These are phyloP conservation scores for Fonsecaea erecta DNA, from an alignment of 2,329 filamentous ascomycete species.

Conservation along the genomic window DNA sequence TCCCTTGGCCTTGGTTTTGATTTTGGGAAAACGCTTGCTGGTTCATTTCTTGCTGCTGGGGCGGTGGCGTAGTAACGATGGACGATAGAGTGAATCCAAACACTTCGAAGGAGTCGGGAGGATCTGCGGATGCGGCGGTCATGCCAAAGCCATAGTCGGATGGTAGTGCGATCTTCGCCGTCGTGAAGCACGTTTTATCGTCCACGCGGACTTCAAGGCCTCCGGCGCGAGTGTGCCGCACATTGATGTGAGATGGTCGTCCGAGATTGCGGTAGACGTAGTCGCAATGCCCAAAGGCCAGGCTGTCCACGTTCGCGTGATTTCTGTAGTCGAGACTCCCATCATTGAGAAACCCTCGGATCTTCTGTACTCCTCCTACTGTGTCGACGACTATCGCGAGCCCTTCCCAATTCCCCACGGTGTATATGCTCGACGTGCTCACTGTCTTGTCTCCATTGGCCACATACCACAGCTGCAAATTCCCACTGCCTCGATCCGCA, in stretches of 20 bases:
- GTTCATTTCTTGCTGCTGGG: constrained; percentile 42
- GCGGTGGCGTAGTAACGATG: constrained; percentile 38
- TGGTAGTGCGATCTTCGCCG: constrained; percentile 70
- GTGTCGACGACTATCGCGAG: constrained; percentile 84
- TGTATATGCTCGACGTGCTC: constrained; percentile 79
- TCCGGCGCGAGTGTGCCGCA: constrained; percentile 65
- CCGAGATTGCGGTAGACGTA: constrained; percentile 92
- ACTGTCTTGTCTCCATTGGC: constrained; percentile 69
- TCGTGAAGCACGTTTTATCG: constrained; percentile 73
- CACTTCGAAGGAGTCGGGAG: constrained; percentile 90
- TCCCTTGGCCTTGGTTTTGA: constrained; percentile 40
- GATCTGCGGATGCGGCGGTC: constrained; percentile 85
- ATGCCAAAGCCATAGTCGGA: constrained; percentile 83
- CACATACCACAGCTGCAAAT: constrained; percentile 91
- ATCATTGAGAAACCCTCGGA: constrained; percentile 94
- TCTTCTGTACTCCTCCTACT: constrained; percentile 74
- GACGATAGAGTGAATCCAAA: constrained; percentile 77
- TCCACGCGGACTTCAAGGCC: constrained; percentile 81
- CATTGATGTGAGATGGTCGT: constrained; percentile 75
- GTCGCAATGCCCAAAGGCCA: constrained; percentile 92
- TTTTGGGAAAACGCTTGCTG: constrained; percentile 42
- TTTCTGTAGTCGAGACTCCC: constrained; percentile 77
- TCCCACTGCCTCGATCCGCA: constrained; percentile 81
- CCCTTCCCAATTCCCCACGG: constrained; percentile 84
- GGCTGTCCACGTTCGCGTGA: constrained; percentile 76